A percentile compares a stretch with the other conserved stretches of the same genome.
Evolutionary conservation across 2,329 filamentous ascomycete species (phyloP).

Genomic region (Epichloe baconii): DNA sequence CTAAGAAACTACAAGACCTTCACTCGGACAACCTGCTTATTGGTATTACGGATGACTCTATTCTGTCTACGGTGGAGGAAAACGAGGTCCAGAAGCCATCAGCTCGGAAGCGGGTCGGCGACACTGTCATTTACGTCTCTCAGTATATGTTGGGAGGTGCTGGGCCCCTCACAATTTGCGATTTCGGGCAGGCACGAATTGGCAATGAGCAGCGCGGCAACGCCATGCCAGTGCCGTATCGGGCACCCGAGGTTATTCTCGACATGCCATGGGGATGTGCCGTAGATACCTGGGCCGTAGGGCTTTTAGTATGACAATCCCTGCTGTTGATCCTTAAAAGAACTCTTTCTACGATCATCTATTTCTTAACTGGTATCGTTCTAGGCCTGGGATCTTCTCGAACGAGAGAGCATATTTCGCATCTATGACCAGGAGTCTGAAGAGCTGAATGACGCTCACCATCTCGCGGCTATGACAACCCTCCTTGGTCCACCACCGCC

Average conservation of each 20-base stretch:
- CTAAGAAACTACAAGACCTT: too few relatives aligned
- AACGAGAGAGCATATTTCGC: slow-evolving; percentile 11
- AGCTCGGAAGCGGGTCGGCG: too few relatives aligned
- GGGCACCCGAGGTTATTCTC: slow-evolving; percentile 25
- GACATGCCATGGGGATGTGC: slow-evolving; percentile 20
- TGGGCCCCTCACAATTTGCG: slow-evolving; percentile 19
- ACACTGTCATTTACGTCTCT: slow-evolving; percentile 20
- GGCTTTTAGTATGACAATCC: slow-evolving; percentile 16
- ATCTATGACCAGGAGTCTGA: slow-evolving; percentile 11
- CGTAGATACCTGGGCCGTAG: slow-evolving; percentile 24
- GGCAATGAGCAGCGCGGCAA: slow-evolving; percentile 11
- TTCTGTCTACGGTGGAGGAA: too few relatives aligned
- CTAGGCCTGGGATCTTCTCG: slow-evolving; percentile 9
- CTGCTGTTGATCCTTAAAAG: too few relatives aligned
- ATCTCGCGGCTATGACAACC: slow-evolving; percentile 17
- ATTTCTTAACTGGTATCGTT: too few relatives aligned
- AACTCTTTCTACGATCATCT: too few relatives aligned
- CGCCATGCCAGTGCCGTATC: slow-evolving; percentile 18
- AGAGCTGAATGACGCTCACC: slow-evolving; percentile 15
- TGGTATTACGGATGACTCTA: too few relatives aligned
- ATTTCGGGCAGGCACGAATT: slow-evolving; percentile 25
- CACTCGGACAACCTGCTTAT: too few relatives aligned
- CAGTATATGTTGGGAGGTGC: slow-evolving; percentile 18
- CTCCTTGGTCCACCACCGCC: slow-evolving; percentile 16
- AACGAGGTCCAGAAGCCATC: too few relatives aligned